Evolutionary conservation across 345 rosid genomes (phyloP).

Genomic region (Lumnitzera littorea): DNA sequence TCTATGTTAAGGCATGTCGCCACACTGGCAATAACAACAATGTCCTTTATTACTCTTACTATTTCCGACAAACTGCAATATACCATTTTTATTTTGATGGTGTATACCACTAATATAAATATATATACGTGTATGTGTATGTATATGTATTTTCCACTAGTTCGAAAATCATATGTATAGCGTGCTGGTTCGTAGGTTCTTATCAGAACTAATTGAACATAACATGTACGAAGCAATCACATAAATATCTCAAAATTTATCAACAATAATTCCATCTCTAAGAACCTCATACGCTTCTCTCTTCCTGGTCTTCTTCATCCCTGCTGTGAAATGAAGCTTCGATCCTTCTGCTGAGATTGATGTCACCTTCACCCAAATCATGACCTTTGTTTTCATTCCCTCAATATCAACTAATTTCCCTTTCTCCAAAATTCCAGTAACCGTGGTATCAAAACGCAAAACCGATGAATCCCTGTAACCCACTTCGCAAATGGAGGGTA

Average conservation of each 20-base stretch:
- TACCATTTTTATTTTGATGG: too few species aligned
- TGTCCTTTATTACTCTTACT: too few species aligned
- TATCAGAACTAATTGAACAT: too few species aligned
- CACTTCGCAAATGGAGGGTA: constrained; percentile 77
- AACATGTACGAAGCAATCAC: too few species aligned
- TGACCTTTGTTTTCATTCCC: constrained; percentile 83
- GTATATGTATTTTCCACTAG: too few species aligned
- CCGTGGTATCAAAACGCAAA: constrained; percentile 55
- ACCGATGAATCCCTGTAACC: constrained; percentile 88
- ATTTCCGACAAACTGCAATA: too few species aligned
- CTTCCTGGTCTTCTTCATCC: constrained; percentile 71
- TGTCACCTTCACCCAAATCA: constrained; percentile 87
- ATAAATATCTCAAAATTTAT: constrained; percentile 48
- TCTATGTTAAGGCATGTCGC: too few species aligned
- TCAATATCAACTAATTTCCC: constrained; percentile 78
- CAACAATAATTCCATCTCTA: constrained; percentile 57
- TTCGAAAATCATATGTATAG: too few species aligned
- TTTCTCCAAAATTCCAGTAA: constrained; percentile 70
- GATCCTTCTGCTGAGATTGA: constrained; percentile 55
- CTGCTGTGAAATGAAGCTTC: constrained; percentile 72
- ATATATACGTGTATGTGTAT: too few species aligned
- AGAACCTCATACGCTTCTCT: constrained; percentile 79
- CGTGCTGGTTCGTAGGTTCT: too few species aligned
- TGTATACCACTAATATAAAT: too few species aligned
- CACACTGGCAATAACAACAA: too few species aligned